Evolutionary conservation across 2,329 filamentous ascomycete genomes (phyloP).

Genomic region (Rhynchosporium graminicola): DNA sequence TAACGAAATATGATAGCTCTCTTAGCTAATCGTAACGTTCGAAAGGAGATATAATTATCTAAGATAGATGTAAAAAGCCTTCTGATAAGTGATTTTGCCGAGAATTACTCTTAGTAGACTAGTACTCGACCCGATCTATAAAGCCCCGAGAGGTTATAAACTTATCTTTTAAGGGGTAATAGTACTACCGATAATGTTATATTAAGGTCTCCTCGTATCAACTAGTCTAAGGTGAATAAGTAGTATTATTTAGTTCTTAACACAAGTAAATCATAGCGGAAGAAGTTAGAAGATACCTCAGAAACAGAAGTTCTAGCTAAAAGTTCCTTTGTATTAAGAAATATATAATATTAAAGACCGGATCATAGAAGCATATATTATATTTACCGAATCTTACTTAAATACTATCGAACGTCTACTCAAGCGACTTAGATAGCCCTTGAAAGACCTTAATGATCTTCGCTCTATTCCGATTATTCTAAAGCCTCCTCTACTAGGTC

Average conservation of each 20-base stretch:
- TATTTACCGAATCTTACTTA: slow-evolving; percentile 69
- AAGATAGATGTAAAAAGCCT: slow-evolving; percentile 76
- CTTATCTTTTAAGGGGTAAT: slow-evolving; percentile 33
- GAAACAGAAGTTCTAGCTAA: slow-evolving; percentile 25
- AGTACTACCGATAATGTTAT: slow-evolving; percentile 47
- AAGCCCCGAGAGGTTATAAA: slow-evolving; percentile 41
- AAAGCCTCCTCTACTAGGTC: slow-evolving; percentile 74
- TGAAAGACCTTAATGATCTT: slow-evolving; percentile 68
- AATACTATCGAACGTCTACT: slow-evolving; percentile 75
- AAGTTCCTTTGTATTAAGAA: slow-evolving; percentile 29
- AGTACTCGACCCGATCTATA: slow-evolving; percentile 51
- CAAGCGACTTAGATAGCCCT: slow-evolving; percentile 72
- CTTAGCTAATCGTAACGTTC: slow-evolving; percentile 38
- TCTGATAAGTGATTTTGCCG: slow-evolving; percentile 72
- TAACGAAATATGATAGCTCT: slow-evolving; percentile 32
- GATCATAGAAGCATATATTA: slow-evolving; percentile 66
- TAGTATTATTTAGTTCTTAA: slow-evolving; percentile 76
- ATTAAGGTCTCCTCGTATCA: slow-evolving; percentile 66
- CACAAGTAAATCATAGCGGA: slow-evolving; percentile 67
- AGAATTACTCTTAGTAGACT: slow-evolving; percentile 84
- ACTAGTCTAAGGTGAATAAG: slow-evolving; percentile 69
- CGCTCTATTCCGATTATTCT: slow-evolving; percentile 78
- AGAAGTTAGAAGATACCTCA: slow-evolving; percentile 54
- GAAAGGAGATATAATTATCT: slow-evolving; percentile 44
- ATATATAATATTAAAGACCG: slow-evolving; percentile 51